Conservation (phyloP, 73 alveolate genomes). For the Tetrahymena borealis region DNA sequence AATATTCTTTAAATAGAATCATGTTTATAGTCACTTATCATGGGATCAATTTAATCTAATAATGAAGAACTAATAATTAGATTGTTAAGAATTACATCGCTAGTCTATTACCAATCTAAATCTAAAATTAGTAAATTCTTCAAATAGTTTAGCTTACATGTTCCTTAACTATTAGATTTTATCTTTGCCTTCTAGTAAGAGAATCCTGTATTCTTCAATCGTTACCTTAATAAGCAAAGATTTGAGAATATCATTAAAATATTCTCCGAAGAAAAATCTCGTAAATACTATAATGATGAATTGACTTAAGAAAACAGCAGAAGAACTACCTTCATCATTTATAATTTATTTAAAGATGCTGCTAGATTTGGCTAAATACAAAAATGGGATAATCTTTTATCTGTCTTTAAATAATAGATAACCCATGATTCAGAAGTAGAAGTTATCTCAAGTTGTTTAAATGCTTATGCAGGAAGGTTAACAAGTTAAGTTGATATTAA, state of each 20-base stretch:
- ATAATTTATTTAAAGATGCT: neutral
- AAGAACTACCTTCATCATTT: neutral
- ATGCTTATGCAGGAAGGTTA: too few species aligned
- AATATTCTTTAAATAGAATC: too few species aligned
- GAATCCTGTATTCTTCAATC: neutral
- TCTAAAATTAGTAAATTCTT: neutral
- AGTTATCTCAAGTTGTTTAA: neutral
- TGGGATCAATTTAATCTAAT: too few species aligned
- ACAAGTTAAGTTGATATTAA: too few species aligned
- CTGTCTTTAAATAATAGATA: neutral
- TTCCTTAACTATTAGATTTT: neutral
- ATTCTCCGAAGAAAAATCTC: neutral
- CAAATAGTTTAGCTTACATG: neutral
- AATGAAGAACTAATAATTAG: neutral
- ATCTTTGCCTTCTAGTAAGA: neutral
- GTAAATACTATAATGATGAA: neutral
- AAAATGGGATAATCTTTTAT: neutral
- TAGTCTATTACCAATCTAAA: neutral
- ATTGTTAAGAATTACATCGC: neutral
- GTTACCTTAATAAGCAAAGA: neutral
- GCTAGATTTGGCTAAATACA: neutral
- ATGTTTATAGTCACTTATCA: too few species aligned
- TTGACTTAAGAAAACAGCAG: neutral
- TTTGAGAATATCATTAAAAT: neutral
- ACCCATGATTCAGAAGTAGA: neutral